Conservation (phyloP, 306 rosid genomes). For the Astragalus glycyphyllos region DNA sequence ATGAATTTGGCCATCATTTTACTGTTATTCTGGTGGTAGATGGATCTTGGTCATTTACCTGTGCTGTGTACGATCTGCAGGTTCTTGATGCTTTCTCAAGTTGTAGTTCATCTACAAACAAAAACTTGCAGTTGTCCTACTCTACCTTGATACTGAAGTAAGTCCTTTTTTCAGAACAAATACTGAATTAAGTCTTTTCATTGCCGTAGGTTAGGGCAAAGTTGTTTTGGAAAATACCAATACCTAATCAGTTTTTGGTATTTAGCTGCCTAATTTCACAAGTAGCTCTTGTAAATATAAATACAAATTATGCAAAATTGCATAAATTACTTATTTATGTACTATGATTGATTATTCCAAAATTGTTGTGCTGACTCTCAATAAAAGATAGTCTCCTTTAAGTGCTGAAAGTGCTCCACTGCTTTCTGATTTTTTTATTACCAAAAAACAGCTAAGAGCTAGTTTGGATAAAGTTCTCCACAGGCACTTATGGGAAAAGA, state of each 20-base stretch:
- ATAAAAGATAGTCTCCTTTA: constrained; percentile 34
- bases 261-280: constrained; percentile 10
- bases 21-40: background rate
- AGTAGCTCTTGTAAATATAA: constrained; percentile 6
- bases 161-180: constrained; percentile 40
- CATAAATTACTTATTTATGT: no score
- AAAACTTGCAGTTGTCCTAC: constrained; percentile 76
- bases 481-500: background rate
- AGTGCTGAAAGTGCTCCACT: constrained; percentile 2
- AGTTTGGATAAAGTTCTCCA: constrained; percentile 4
- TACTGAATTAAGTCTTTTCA: constrained; percentile 8
- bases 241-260: constrained; percentile 20
- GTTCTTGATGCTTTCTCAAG: constrained; percentile 87
- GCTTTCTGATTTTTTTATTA: constrained; percentile 27
- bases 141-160: constrained; percentile 93
- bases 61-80: constrained; percentile 56
- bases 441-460: background rate
- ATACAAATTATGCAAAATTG: no score
- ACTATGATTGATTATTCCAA: no score
- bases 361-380: constrained; percentile 13
- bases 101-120: constrained; percentile 78
- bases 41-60: constrained; percentile 21
- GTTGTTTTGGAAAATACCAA: constrained; percentile 21
- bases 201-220: background rate
- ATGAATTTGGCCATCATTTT: background rate